Evolutionary conservation across 2,329 filamentous ascomycete species (phyloP).

Genomic region (Sordariomycetes sp.): DNA sequence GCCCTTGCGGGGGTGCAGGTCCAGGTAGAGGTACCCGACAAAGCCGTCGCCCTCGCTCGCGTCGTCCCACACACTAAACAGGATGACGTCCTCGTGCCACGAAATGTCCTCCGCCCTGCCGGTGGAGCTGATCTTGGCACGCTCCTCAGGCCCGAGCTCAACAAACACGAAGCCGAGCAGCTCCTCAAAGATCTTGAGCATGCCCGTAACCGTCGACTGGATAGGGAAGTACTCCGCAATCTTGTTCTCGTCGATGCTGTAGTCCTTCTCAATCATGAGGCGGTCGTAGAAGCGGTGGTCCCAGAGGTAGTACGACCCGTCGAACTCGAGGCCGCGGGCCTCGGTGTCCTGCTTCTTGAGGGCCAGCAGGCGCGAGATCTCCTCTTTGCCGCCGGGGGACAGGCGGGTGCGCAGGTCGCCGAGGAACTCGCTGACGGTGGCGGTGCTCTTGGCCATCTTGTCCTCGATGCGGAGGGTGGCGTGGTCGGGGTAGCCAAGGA

Average conservation of each 20-base stretch:
- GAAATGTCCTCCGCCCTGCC: constrained; percentile 58
- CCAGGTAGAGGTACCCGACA: constrained; percentile 72
- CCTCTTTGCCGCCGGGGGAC: constrained; percentile 54
- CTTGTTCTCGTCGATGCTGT: constrained; percentile 63
- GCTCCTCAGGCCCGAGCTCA: constrained; percentile 54
- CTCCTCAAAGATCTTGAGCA: constrained; percentile 75
- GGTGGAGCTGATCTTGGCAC: constrained; percentile 49
- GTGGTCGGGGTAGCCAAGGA: constrained; percentile 66
- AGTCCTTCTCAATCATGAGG: constrained; percentile 69
- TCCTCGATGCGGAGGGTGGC: constrained; percentile 65
- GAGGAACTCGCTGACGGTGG: constrained; percentile 61
- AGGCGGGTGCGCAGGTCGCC: constrained; percentile 55
- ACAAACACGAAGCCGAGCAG: constrained; percentile 71
- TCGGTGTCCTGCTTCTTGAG: constrained; percentile 61
- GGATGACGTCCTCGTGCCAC: constrained; percentile 73
- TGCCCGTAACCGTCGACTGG: constrained; percentile 56
- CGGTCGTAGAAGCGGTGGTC: constrained; percentile 71
- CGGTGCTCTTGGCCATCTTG: constrained; percentile 73
- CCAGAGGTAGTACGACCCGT: constrained; percentile 70
- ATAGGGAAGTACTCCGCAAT: constrained; percentile 80
- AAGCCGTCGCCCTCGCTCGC: constrained; percentile 57
- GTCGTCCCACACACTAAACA: constrained; percentile 77
- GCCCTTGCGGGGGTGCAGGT: constrained; percentile 66
- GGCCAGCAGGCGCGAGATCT: constrained; percentile 55
- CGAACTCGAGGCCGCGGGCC: constrained; percentile 41